A percentile compares a stretch with the other conserved stretches of the same genome.
These are phyloP conservation scores for Heterobasidion occidentale DNA, from an alignment of 1,284 basidiomycete genomes.

Conservation along the genomic window DNA sequence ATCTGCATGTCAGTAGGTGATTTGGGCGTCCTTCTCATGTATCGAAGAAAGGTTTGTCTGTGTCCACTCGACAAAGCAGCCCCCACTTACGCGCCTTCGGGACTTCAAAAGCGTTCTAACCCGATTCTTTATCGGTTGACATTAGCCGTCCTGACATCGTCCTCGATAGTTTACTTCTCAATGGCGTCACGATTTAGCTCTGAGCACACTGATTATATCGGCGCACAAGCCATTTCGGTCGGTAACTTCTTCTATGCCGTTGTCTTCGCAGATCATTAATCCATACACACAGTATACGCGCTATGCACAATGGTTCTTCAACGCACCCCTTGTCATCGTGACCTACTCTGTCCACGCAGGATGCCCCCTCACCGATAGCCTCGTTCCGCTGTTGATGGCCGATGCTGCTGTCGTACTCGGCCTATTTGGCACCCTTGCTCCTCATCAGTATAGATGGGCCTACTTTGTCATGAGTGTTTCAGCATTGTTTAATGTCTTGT, in stretches of 20 bases:
- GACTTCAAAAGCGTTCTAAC: background rate
- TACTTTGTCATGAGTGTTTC: background rate
- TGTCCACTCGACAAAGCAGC: too few relatives aligned
- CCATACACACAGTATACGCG: background rate
- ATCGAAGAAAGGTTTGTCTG: too few relatives aligned
- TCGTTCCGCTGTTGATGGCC: background rate
- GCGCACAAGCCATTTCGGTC: too few relatives aligned
- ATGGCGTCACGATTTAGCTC: background rate
- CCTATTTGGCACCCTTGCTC: background rate
- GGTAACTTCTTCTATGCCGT: background rate
- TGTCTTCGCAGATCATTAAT: background rate
- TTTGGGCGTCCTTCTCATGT: too few relatives aligned
- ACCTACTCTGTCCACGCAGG: background rate
- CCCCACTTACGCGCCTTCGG: too few relatives aligned
- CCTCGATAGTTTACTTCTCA: background rate
- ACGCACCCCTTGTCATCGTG: background rate
- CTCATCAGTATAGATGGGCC: background rate
- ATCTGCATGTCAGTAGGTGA: too few relatives aligned
- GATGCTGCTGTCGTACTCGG: background rate
- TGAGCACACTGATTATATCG: too few relatives aligned
- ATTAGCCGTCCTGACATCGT: background rate
- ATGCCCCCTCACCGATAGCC: background rate
- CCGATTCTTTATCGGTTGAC: background rate
- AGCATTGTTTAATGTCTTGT: background rate
- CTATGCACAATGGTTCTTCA: background rate